phyloP scores from a whole-genome alignment of 371 early-diverging fungal genomes.

The Lichtheimia ornata region DNA sequence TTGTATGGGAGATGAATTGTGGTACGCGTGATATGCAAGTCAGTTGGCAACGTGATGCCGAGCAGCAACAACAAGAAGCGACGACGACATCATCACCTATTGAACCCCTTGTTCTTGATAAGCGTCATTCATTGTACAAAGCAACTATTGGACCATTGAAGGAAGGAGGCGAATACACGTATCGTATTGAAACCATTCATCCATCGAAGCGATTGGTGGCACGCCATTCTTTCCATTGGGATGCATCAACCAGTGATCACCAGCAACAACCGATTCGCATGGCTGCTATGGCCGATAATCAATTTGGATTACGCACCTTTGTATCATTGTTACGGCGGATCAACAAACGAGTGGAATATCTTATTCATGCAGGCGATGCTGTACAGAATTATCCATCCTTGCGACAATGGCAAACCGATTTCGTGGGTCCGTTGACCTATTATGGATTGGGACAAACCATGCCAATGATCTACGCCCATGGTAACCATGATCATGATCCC shows the following conservation, averaged over 20 bases:
- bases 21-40: constrained; percentile 46
- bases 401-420: constrained; percentile 76
- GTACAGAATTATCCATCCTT: constrained; percentile 60
- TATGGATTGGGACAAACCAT: constrained; percentile 55
- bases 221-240: constrained; percentile 32
- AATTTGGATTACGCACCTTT: constrained; percentile 59
- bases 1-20: constrained; percentile 68
- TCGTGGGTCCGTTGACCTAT: constrained; percentile 64
- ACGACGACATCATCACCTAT: constrained; percentile 5
- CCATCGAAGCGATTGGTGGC: constrained; percentile 24
- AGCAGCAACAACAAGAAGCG: neutral
- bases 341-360: constrained; percentile 34
- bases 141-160: constrained; percentile 48
- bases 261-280: constrained; percentile 48
- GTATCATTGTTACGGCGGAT: constrained; percentile 48
- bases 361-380: constrained; percentile 71
- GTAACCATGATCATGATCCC: constrained; percentile 76
- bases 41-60: constrained; percentile 26
- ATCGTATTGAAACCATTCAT: constrained; percentile 28
- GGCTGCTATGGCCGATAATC: constrained; percentile 64
- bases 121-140: constrained; percentile 53
- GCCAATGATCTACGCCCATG: constrained; percentile 76
- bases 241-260: constrained; percentile 17
- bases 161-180: constrained; percentile 33
- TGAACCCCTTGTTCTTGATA: constrained; percentile 39